A percentile compares a stretch with the other conserved stretches of the same genome.
Conservation (phyloP, 768 basidiomycete species). For the Pulveroboletus ravenelii region DNA sequence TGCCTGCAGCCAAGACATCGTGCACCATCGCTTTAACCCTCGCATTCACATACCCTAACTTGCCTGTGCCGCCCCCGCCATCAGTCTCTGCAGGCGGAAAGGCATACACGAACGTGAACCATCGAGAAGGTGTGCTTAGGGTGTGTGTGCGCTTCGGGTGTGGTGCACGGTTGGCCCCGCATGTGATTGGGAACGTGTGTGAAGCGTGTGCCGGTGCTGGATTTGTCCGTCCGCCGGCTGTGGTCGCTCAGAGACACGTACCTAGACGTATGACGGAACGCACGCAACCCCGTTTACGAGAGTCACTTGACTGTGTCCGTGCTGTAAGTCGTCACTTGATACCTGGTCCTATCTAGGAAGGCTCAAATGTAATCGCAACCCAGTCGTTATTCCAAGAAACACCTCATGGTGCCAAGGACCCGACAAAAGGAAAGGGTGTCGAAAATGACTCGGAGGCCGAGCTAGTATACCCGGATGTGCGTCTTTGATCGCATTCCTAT, state of each 20-base stretch:
- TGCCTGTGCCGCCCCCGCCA: neutral
- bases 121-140: neutral
- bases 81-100: neutral
- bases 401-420: neutral
- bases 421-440: neutral
- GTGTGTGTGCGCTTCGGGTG: conserved; percentile 22
- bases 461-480: conserved; percentile 24
- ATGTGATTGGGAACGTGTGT: conserved; percentile 7
- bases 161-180: conserved; percentile 2
- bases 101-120: neutral
- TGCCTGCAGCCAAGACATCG: neutral
- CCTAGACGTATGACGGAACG: neutral
- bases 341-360: neutral
- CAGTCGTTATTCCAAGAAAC: neutral
- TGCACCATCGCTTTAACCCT: neutral
- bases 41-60: neutral
- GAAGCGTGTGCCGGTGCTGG: conserved; percentile 10
- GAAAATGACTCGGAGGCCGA: conserved; percentile 11
- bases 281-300: neutral
- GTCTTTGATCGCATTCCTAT: neutral
- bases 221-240: neutral
- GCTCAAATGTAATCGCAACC: neutral
- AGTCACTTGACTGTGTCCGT: neutral
- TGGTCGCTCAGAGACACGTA: neutral
- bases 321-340: neutral